phyloP scores from a whole-genome alignment of 2,329 filamentous ascomycete species.

The Parafenestella ontariensis region DNA sequence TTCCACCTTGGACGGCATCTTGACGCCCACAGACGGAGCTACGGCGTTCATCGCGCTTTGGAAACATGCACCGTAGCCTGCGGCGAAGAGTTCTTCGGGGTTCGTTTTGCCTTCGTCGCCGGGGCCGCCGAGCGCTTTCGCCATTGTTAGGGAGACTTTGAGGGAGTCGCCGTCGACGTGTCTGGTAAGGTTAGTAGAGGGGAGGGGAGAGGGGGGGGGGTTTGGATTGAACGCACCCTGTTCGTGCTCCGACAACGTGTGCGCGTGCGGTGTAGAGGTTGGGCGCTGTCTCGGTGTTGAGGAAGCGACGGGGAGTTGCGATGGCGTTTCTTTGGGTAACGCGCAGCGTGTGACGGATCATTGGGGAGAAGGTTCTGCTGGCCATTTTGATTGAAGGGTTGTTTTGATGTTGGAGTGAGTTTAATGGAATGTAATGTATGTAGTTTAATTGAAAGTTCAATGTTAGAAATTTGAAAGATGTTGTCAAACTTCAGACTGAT shows the following conservation, averaged over 20 bases:
- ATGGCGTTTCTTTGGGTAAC: conserved; percentile 7
- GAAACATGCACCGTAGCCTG: conserved; percentile 58
- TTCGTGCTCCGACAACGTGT: conserved; percentile 50
- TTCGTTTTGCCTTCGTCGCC: conserved; percentile 52
- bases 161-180: conserved; percentile 47
- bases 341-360: conserved; percentile 19
- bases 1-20: conserved; percentile 50
- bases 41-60: conserved; percentile 57
- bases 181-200: conserved; percentile 9
- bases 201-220: not conserved
- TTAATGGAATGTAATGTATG: not conserved
- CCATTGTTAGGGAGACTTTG: conserved; percentile 52
- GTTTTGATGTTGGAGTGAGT: not conserved
- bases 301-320: conserved; percentile 29
- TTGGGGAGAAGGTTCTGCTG: conserved; percentile 16
- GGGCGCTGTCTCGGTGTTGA: conserved; percentile 52
- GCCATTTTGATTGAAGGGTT: conserved; percentile 19
- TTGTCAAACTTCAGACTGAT: too few relatives aligned
- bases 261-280: conserved; percentile 50
- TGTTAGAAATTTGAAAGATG: too few relatives aligned
- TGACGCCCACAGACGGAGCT: conserved; percentile 50
- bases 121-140: conserved; percentile 55
- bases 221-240: conserved; percentile 22
- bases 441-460: not conserved
- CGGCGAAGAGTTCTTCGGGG: conserved; percentile 56